A percentile compares a stretch with the other conserved stretches of the same genome.
Conservation (phyloP, 2,329 filamentous ascomycete species). For the Didymella lethalis region DNA sequence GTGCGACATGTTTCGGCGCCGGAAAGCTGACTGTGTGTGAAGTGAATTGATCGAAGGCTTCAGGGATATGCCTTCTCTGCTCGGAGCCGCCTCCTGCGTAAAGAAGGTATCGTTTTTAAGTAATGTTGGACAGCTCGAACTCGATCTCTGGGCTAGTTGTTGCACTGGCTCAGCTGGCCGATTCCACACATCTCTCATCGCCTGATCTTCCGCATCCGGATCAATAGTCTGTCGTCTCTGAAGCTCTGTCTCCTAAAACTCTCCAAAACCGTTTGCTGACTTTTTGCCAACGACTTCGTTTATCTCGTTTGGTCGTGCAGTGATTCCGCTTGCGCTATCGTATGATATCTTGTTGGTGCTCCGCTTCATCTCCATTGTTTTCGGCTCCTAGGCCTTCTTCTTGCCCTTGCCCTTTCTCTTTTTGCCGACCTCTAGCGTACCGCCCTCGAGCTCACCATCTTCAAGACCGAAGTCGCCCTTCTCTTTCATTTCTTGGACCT, state of each 20-base stretch:
- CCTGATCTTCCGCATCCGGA: not conserved
- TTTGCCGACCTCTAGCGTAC: constrained; percentile 43
- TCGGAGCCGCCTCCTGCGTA: not conserved
- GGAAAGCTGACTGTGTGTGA: not conserved
- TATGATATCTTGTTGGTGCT: not conserved
- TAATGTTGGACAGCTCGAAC: not conserved
- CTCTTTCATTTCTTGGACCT: constrained; percentile 73
- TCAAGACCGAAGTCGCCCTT: constrained; percentile 72
- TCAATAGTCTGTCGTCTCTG: not conserved
- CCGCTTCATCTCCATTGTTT: no score
- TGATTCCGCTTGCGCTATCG: not conserved
- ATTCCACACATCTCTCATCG: constrained; percentile 1
- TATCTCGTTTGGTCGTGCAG: not conserved
- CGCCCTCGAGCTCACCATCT: constrained; percentile 68
- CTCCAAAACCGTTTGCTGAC: not conserved
- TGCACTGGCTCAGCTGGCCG: not conserved
- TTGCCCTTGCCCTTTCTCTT: constrained; percentile 40
- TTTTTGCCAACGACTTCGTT: not conserved
- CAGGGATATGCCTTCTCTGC: not conserved
- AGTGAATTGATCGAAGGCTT: not conserved
- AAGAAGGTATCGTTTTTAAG: not conserved
- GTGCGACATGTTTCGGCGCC: not conserved
- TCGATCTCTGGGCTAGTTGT: not conserved
- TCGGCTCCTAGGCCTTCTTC: constrained; percentile 23
- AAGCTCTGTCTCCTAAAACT: not conserved